Evolutionary conservation across 495 filamentous ascomycete species (phyloP), one percentile per base, ranked within the genome.

Genomic region (Penicillium desertorum): DNA sequence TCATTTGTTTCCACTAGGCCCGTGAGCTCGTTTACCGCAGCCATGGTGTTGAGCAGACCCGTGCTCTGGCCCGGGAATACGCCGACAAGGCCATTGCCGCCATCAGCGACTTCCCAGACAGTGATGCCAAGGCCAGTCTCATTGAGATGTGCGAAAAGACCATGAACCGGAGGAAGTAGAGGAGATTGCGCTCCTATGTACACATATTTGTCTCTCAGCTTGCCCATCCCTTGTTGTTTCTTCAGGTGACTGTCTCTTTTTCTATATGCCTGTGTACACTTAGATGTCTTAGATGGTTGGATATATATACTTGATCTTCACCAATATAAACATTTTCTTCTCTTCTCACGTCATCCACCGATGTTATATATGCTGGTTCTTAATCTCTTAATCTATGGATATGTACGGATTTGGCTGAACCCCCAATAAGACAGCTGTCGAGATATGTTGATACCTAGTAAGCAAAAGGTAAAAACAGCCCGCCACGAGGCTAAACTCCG

Each of bases 81-180:
- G 88, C 87, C 20, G 85, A 94, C 67, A 88, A 88, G 65, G 94
- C 94, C n/a, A 87, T 92, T 49, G 79, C 83, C 17, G 88, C 93
- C 17, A 88, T 98, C 62, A 78, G 79, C 63, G 66, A 73, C 30
- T 97, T 98, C 73, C 95, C 94, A 16, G 87, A 91, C 51, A 90
- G 90, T 64, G 94, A 97, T 56, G 94, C 95, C 39, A 96, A 96
- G 75, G 79, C 87, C 22, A 93, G 91, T 8, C 77, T 98, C 51
- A 81, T 94, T 62, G 90, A 96, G 59, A 96, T 98, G 88, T 93
- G 91, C 60, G 82, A 86, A 65, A 96, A 96, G 77, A 91, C 91
- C 2, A 82, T 96, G 77, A 88, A 91, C 67, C 82, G 94, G 64
- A 82, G 91, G 66, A 96, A 96, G 69, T 98, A 81, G 46, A 41